phyloP scores from a whole-genome alignment of 2,329 filamentous ascomycete genomes.

The Aspergillus chevalieri region DNA sequence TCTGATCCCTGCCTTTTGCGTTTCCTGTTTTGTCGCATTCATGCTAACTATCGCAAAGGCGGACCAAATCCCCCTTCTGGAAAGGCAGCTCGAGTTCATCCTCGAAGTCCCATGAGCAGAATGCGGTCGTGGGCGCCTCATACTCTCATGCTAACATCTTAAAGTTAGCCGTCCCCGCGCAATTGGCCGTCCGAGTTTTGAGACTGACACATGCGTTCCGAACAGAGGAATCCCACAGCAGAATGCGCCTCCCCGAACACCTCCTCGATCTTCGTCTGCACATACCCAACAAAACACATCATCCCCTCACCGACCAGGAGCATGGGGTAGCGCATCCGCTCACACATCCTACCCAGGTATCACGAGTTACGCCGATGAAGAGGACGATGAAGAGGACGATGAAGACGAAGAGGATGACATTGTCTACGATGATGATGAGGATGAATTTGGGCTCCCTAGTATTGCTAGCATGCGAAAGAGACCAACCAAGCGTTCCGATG shows the following conservation, averaged over 20 bases:
- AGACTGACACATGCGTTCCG: conserved; percentile 9
- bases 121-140: conserved; percentile 80
- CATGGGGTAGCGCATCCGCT: conserved; percentile 44
- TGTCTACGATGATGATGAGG: conserved; percentile 79
- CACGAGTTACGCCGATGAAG: conserved; percentile 71
- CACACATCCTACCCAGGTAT: conserved; percentile 74
- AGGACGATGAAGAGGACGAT: conserved; percentile 64
- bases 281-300: conserved; percentile 50
- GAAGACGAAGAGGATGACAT: conserved; percentile 63
- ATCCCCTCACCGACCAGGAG: conserved; percentile 42
- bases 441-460: conserved; percentile 92
- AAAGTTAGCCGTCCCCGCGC: conserved; percentile 55
- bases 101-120: conserved; percentile 56
- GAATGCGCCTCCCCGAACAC: conserved; percentile 67
- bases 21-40: conserved; percentile 1
- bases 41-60: conserved; percentile 38
- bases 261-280: conserved; percentile 55
- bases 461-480: conserved; percentile 85
- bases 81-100: conserved; percentile 51
- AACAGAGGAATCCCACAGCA: conserved; percentile 26
- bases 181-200: conserved; percentile 4
- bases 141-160: conserved; percentile 96
- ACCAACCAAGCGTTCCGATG: conserved; percentile 40
- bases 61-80: conserved; percentile 88
- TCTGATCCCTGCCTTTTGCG: background rate